Evolutionary conservation across 805 yeast species (phyloP).

Genomic region (Torulaspora franciscae): DNA sequence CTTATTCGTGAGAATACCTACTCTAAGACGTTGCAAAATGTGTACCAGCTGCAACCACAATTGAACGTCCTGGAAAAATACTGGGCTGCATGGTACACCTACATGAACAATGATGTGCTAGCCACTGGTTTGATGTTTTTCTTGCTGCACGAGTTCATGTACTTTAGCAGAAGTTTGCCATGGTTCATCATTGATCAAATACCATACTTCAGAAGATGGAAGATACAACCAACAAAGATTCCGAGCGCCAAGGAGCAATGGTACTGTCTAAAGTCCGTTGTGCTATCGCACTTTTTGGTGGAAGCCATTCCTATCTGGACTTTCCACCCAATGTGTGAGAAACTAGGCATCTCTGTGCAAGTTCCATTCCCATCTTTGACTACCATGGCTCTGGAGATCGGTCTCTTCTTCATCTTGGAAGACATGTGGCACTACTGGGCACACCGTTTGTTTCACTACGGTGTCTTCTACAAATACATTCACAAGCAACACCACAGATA

Average conservation of each 20-base stretch:
- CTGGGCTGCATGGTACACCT: conserved; percentile 89
- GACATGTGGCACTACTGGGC: conserved; percentile 97
- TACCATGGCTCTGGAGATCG: conserved; percentile 60
- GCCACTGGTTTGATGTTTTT: conserved; percentile 90
- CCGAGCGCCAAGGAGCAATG: conserved; percentile 83
- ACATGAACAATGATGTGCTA: conserved; percentile 77
- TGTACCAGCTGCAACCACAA: conserved; percentile 40
- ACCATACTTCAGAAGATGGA: conserved; percentile 79
- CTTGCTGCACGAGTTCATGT: conserved; percentile 76
- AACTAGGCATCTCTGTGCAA: conserved; percentile 66
- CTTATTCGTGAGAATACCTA: conserved; percentile 31
- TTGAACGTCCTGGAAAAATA: conserved; percentile 55
- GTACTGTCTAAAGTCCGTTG: conserved; percentile 83
- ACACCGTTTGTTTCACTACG: conserved; percentile 86
- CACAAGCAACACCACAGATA: conserved; percentile 98
- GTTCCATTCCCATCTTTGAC: conserved; percentile 79
- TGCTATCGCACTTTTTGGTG: conserved; percentile 81
- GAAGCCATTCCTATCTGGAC: conserved; percentile 97
- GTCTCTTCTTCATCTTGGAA: conserved; percentile 76
- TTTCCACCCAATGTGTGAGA: conserved; percentile 86
- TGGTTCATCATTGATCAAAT: conserved; percentile 85
- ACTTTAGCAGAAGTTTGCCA: conserved; percentile 88
- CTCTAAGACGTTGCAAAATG: conserved; percentile 35
- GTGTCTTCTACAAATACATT: conserved; percentile 82
- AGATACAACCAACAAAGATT: conserved; percentile 80